These are phyloP conservation scores for Dactylis glomerata DNA, from an alignment of 176 grass and related monocot genomes.

Conservation along the genomic window DNA sequence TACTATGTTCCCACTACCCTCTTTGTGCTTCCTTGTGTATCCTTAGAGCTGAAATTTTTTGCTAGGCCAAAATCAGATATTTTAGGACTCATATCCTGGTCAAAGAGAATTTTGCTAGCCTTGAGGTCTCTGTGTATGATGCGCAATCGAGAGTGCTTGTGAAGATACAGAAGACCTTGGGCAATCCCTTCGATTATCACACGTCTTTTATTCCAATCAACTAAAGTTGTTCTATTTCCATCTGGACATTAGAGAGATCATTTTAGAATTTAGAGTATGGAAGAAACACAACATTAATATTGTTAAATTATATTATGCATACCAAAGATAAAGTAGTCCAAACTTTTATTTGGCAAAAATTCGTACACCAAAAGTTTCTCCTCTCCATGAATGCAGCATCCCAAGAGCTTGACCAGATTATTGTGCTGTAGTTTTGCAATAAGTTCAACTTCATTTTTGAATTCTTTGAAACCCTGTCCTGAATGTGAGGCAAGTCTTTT, in stretches of 20 bases:
- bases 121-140: constrained; percentile 33
- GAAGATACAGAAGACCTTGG: constrained; percentile 40
- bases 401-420: constrained; percentile 5
- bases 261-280: background rate
- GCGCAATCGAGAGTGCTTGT: constrained; percentile 28
- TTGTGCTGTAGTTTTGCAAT: constrained; percentile 30
- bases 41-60: constrained; percentile 29
- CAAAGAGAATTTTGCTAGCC: constrained; percentile 40
- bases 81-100: constrained; percentile 28
- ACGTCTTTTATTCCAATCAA: constrained; percentile 5
- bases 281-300: background rate
- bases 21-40: constrained; percentile 21
- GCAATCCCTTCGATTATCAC: constrained; percentile 24
- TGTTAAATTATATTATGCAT: background rate
- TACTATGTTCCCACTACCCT: constrained; percentile 42
- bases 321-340: constrained; percentile 32
- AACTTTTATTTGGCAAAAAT: constrained; percentile 31
- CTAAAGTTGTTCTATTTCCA: background rate
- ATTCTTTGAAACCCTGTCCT: constrained; percentile 15
- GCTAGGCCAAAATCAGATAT: constrained; percentile 46
- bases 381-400: constrained; percentile 17
- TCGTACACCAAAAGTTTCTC: constrained; percentile 31
- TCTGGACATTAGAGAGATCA: background rate
- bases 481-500: constrained; percentile 31
- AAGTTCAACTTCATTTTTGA: constrained; percentile 29